Evolutionary conservation across 2,329 filamentous ascomycete genomes (phyloP).

Genomic region (Colletotrichum magnum): DNA sequence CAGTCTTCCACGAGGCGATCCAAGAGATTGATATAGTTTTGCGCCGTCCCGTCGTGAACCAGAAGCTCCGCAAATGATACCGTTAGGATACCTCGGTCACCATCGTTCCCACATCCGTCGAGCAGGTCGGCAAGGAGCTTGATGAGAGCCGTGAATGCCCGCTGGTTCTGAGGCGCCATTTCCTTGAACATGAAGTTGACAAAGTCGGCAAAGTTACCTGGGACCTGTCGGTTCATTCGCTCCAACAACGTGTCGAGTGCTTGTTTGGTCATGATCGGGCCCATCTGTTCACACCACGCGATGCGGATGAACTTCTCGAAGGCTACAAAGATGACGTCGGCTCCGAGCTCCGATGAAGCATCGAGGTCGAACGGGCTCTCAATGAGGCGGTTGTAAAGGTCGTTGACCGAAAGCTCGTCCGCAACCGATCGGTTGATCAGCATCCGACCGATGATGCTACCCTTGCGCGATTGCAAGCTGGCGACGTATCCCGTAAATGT

Average conservation of each 20-base stretch:
- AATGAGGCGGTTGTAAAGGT: conserved; percentile 89
- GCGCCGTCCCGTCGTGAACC: conserved; percentile 81
- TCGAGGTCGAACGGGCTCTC: conserved; percentile 87
- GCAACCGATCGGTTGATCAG: conserved; percentile 78
- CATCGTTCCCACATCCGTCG: conserved; percentile 91
- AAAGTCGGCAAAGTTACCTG: conserved; percentile 80
- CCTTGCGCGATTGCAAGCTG: conserved; percentile 86
- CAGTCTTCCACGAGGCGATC: conserved; percentile 92
- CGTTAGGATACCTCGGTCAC: conserved; percentile 89
- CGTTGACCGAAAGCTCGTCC: conserved; percentile 87
- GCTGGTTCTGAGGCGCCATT: conserved; percentile 78
- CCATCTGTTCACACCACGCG: conserved; percentile 91
- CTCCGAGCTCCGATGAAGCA: conserved; percentile 78
- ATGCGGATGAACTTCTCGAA: conserved; percentile 94
- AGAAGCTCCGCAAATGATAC: conserved; percentile 91
- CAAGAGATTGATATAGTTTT: conserved; percentile 88
- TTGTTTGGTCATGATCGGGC: conserved; percentile 81
- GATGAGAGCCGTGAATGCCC: conserved; percentile 87
- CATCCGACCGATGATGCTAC: conserved; percentile 85
- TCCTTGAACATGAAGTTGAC: conserved; percentile 75
- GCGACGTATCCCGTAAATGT: conserved; percentile 88
- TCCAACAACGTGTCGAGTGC: conserved; percentile 82
- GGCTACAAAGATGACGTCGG: conserved; percentile 89
- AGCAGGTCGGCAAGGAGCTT: conserved; percentile 89
- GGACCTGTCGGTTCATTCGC: conserved; percentile 74